These are phyloP conservation scores for Erodium maritimum DNA, from an alignment of 345 rosid species.

Conservation along the genomic window DNA sequence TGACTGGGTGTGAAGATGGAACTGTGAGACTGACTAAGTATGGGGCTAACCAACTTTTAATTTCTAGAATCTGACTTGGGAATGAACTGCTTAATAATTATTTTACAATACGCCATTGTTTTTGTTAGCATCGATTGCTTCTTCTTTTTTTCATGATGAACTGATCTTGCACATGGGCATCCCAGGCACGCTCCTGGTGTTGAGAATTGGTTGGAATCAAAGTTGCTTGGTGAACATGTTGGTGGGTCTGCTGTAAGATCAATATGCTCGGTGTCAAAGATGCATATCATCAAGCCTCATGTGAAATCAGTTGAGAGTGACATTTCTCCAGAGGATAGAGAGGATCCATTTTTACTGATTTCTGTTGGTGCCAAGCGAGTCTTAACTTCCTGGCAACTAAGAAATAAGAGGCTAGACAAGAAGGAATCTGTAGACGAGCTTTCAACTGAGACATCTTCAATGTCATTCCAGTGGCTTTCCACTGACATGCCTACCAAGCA, in stretches of 20 bases:
- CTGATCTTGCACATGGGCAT: conserved; percentile 12
- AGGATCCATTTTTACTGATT: conserved; percentile 48
- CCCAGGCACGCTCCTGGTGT: conserved; percentile 47
- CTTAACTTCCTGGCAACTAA: conserved; percentile 71
- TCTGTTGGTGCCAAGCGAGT: conserved; percentile 95
- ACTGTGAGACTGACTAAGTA: conserved; percentile 92
- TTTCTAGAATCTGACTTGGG: conserved; percentile 4
- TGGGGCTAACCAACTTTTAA: conserved; percentile 7
- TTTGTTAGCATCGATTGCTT: not conserved
- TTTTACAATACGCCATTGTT: not conserved
- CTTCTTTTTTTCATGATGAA: not conserved
- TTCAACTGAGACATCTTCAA: conserved; percentile 29
- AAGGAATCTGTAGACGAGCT: not conserved
- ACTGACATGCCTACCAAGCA: conserved; percentile 77
- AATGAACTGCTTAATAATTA: conserved; percentile 4
- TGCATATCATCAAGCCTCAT: conserved; percentile 31
- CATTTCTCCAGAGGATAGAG: conserved; percentile 17
- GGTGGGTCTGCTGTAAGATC: conserved; percentile 97
- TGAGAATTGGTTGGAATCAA: conserved; percentile 62
- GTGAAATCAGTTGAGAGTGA: conserved; percentile 13
- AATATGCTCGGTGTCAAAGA: conserved; percentile 53
- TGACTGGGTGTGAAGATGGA: conserved; percentile 98
- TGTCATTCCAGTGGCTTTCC: conserved; percentile 93
- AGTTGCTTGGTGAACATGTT: conserved; percentile 88
- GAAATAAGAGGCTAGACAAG: conserved; percentile 24